Conservation (phyloP, 2,329 filamentous ascomycete genomes). For the Penicillium crustosum region DNA sequence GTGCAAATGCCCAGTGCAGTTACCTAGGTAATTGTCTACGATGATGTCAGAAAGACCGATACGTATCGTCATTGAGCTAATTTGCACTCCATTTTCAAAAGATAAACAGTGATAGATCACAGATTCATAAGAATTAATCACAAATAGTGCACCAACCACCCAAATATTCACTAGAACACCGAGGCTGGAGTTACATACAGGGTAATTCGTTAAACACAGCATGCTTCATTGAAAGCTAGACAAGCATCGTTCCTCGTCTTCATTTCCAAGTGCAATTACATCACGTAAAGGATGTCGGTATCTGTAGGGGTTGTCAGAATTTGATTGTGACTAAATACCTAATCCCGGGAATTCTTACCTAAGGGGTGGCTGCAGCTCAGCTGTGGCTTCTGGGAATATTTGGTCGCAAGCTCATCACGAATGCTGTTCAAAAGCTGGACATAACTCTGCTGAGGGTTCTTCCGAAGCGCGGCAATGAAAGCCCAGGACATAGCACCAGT, state of each 20-base stretch:
- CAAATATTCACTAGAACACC: conserved; percentile 15
- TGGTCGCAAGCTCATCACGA: conserved; percentile 78
- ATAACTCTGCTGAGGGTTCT: conserved; percentile 94
- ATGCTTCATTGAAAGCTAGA: conserved; percentile 3
- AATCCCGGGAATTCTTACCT: conserved; percentile 58
- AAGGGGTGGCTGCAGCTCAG: conserved; percentile 93
- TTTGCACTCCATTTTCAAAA: not conserved
- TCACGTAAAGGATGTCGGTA: conserved; percentile 66
- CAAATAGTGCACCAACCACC: conserved; percentile 17
- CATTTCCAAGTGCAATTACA: conserved; percentile 47
- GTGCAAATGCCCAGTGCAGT: not conserved
- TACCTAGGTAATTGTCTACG: too few relatives aligned
- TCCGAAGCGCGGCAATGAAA: conserved; percentile 86
- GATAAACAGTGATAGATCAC: conserved; percentile 6
- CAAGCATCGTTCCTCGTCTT: not conserved
- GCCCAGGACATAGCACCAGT: conserved; percentile 99
- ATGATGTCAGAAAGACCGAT: conserved; percentile 20
- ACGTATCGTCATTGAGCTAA: conserved; percentile 6
- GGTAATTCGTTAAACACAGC: conserved; percentile 20
- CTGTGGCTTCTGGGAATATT: conserved; percentile 94
- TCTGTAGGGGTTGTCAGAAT: conserved; percentile 47
- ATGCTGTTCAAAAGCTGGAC: conserved; percentile 94
- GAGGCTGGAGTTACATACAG: conserved; percentile 23
- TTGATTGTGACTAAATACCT: not conserved
- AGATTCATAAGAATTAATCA: conserved; percentile 15